These are phyloP conservation scores for Pistacia integerrima DNA, from an alignment of 345 rosid species.

Conservation along the genomic window DNA sequence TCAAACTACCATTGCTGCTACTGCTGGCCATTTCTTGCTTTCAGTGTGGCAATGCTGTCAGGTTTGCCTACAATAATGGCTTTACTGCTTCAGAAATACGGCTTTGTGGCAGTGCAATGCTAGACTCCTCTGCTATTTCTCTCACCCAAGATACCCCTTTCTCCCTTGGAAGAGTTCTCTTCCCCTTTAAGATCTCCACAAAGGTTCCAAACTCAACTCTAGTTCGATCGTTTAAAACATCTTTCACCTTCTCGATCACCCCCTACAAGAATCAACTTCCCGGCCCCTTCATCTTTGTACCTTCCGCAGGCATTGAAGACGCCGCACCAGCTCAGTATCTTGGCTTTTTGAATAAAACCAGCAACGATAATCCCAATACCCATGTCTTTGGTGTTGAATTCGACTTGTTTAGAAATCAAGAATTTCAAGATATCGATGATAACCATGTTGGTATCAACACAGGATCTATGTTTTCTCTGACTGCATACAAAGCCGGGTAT, in stretches of 20 bases:
- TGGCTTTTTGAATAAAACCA: conserved; percentile 36
- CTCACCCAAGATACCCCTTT: conserved; percentile 16
- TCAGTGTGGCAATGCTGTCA: conserved; percentile 10
- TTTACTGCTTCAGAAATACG: conserved; percentile 17
- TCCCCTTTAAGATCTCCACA: conserved; percentile 17
- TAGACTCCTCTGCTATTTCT: conserved; percentile 11
- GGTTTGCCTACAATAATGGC: conserved; percentile 18
- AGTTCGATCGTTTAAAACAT: conserved; percentile 28
- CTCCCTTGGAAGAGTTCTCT: conserved; percentile 35
- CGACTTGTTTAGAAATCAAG: conserved; percentile 30
- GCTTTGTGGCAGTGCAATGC: conserved; percentile 27
- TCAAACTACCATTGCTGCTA: conserved; percentile 16
- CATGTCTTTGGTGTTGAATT: conserved; percentile 34
- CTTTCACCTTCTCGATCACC: conserved; percentile 42
- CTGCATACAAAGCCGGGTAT: conserved; percentile 33
- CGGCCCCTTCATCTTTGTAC: conserved; percentile 22
- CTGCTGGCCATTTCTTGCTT: conserved; percentile 10
- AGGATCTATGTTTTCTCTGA: conserved; percentile 34
- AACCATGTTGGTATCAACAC: conserved; percentile 49
- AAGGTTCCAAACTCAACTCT: conserved; percentile 15
- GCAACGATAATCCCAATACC: conserved; percentile 26
- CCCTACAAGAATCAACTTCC: conserved; percentile 20
- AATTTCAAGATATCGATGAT: conserved; percentile 30
- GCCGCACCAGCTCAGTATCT: conserved; percentile 34
- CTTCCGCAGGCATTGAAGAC: conserved; percentile 15